phyloP scores from a whole-genome alignment of 2,329 filamentous ascomycete genomes.

The Aspergillus fructus region DNA sequence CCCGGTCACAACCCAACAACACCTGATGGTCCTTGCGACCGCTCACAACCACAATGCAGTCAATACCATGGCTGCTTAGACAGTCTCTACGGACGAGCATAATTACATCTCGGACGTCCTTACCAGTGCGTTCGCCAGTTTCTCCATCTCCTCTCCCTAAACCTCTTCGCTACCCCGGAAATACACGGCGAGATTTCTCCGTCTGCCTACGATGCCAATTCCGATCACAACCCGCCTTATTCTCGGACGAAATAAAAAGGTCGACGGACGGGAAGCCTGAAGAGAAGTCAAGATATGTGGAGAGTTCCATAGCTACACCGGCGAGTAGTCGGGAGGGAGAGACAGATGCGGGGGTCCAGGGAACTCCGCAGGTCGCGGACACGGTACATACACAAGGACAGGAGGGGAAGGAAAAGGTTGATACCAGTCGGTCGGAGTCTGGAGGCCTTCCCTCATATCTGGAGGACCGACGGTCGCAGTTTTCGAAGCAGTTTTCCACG shows the following conservation, averaged over 20 bases:
- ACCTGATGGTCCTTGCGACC: constrained; percentile 22
- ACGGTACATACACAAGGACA: constrained; percentile 13
- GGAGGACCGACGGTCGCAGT: constrained; percentile 52
- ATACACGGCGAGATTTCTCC: constrained; percentile 33
- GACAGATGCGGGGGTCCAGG: constrained; percentile 21
- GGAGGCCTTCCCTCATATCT: constrained; percentile 36
- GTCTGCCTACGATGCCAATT: constrained; percentile 46
- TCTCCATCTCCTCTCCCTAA: constrained; percentile 21
- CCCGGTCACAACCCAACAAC: constrained; percentile 7
- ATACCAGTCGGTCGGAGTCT: neutral
- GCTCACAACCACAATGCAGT: constrained; percentile 36
- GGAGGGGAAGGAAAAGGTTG: constrained; percentile 10
- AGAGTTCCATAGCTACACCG: constrained; percentile 25
- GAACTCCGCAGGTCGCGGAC: constrained; percentile 15
- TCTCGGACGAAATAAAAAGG: constrained; percentile 21
- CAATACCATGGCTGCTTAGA: constrained; percentile 40
- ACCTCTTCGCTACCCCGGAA: constrained; percentile 20
- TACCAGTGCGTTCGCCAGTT: constrained; percentile 23
- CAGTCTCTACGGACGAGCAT: constrained; percentile 36
- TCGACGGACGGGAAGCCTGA: neutral
- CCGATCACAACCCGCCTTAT: constrained; percentile 31
- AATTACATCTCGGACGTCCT: constrained; percentile 23
- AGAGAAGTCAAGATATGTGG: constrained; percentile 16
- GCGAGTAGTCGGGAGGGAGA: constrained; percentile 19
- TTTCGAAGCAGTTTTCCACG: constrained; percentile 62